Conservation (phyloP, 192 early-diverging fungal genomes). For the Martensiomyces pterosporus region DNA sequence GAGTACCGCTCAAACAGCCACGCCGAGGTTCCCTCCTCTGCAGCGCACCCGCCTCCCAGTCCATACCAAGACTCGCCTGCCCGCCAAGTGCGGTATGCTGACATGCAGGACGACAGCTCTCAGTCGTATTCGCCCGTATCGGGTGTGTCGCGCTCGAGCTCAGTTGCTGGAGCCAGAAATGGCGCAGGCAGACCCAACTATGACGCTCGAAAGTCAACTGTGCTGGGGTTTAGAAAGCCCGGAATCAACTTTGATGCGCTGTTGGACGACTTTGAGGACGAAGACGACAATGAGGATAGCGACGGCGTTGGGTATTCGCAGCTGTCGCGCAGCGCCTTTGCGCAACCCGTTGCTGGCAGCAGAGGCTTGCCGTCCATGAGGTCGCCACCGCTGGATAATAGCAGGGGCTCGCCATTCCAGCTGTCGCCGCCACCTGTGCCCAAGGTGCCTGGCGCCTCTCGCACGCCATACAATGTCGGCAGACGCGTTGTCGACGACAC, state of each 20-base stretch:
- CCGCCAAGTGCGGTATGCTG: neutral
- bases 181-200: constrained; percentile 15
- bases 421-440: constrained; percentile 22
- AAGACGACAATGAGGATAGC: constrained; percentile 14
- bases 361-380: neutral
- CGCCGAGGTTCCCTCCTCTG: neutral
- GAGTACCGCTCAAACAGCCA: constrained; percentile 27
- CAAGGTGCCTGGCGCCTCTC: constrained; percentile 8
- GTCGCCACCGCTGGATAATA: constrained; percentile 14
- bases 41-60: neutral
- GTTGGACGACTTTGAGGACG: constrained; percentile 29
- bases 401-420: constrained; percentile 18
- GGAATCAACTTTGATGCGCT: constrained; percentile 47
- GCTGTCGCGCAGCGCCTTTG: constrained; percentile 1
- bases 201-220: constrained; percentile 42
- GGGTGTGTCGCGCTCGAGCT: too few species aligned
- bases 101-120: too few species aligned
- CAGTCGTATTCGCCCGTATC: too few species aligned
- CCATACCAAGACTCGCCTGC: too few species aligned
- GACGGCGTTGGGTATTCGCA: neutral
- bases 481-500: neutral
- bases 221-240: constrained; percentile 34
- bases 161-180: constrained; percentile 2
- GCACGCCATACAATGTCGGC: constrained; percentile 6
- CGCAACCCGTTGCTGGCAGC: neutral